Conservation (phyloP, 139 green algal genomes). For the Monoraphidium neglectum region DNA sequence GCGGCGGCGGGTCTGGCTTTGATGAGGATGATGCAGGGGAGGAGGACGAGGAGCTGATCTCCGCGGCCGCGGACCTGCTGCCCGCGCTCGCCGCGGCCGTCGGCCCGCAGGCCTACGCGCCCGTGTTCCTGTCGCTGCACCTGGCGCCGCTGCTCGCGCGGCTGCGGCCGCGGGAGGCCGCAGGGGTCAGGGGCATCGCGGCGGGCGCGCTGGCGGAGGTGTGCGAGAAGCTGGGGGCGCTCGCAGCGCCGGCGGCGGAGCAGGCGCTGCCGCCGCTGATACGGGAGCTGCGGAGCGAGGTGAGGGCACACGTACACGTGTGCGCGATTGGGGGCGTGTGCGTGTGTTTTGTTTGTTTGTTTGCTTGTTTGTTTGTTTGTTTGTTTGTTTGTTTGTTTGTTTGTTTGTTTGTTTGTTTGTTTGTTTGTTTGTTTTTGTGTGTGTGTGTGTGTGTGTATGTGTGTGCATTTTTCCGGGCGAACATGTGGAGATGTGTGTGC, state of each 20-base stretch:
- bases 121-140: conserved; percentile 57
- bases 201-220: conserved; percentile 70
- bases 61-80: conserved; percentile 63
- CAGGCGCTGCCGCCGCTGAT: conserved; percentile 53
- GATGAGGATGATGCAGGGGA: not conserved
- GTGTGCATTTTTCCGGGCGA: no score
- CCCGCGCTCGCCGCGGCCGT: conserved; percentile 48
- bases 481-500: no score
- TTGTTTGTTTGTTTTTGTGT: no score
- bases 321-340: no score
- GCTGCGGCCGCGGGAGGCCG: conserved; percentile 41
- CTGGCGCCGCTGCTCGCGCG: conserved; percentile 47
- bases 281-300: conserved; percentile 57
- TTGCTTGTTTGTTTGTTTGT: no score
- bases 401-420: no score
- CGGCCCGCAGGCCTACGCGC: conserved; percentile 55
- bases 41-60: conserved; percentile 63
- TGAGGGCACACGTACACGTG: no score
- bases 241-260: conserved; percentile 3
- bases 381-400: no score
- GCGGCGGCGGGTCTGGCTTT: not conserved
- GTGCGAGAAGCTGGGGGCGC: conserved; percentile 41
- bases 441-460: no score
- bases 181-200: conserved; percentile 43
- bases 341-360: no score